Percentiles rank a stretch among this genome's conserved stretches.
Evolutionary conservation across 805 yeast species (phyloP).

Genomic region (Metschnikowia picachoensis): DNA sequence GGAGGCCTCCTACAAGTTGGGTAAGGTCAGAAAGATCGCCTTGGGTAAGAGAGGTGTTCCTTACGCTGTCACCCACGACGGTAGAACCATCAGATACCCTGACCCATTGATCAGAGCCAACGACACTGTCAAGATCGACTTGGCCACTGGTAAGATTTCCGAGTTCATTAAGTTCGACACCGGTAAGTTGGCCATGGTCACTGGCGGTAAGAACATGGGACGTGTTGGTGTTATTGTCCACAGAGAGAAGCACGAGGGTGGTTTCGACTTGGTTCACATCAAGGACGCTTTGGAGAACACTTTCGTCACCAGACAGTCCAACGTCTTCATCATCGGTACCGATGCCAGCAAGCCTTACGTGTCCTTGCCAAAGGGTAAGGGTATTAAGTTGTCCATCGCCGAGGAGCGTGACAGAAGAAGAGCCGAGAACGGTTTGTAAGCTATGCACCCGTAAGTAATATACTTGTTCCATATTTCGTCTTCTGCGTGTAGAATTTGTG

Average conservation of each 20-base stretch:
- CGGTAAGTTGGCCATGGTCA: constrained; percentile 84
- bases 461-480: not conserved
- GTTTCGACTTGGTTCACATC: constrained; percentile 95
- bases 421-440: constrained; percentile 51
- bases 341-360: constrained; percentile 93
- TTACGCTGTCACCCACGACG: constrained; percentile 98
- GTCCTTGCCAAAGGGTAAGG: constrained; percentile 98
- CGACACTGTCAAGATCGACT: constrained; percentile 96
- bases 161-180: constrained; percentile 89
- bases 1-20: constrained; percentile 97
- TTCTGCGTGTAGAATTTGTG: not conserved
- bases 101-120: constrained; percentile 95
- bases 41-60: constrained; percentile 98
- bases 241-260: constrained; percentile 98
- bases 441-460: constrained; percentile 1
- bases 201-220: constrained; percentile 99
- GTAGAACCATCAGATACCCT: constrained; percentile 99
- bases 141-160: constrained; percentile 91
- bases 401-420: constrained; percentile 99
- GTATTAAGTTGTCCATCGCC: constrained; percentile 91
- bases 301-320: constrained; percentile 89
- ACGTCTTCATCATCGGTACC: constrained; percentile 87
- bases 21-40: constrained; percentile 96
- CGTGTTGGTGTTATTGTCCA: constrained; percentile 93
- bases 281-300: constrained; percentile 93